Base-by-base conservation (phyloP, 2,329 filamentous ascomycete genomes). In the Aspergillus novoparasiticus region DNA sequence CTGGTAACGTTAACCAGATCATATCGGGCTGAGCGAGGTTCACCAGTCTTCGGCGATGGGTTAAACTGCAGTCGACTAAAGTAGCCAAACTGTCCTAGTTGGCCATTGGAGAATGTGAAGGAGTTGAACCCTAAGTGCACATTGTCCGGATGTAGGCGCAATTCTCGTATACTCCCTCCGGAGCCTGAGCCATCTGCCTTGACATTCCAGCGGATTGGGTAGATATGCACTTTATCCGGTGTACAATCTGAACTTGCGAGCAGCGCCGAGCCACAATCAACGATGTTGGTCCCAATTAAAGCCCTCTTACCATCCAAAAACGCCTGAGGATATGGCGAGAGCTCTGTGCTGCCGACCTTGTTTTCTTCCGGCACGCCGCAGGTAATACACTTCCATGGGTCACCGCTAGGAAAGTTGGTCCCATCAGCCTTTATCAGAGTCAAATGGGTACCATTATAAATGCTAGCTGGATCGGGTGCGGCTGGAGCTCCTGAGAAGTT, bases 371-470 rank as follows among this genome's bases (percentile, higher is more conserved):
- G 74, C 0, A 83, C 73, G 2, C 77, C 81, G 59, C 82, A 84
- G 34, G 75, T 84, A 5, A 84, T 59, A 59, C 82, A 84, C 64
- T 82, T 84, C 81, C 81, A 84, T 0, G 76, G 56, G 63, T 83
- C 80, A 0, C 82, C 82, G 57, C 80, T 82, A 1, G 72, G 54
- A 50, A 84, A 84, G 0, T 61, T 73, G 3, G 70, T 77, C 1
- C 75, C 76, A 59, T 84, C 78, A 0, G 77, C 64, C 64, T 81
- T 83, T 65, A 83, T 71, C 6, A 83, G 63, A 41, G 84, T 75
- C 4, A 83, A 56, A 51, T 84, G 81, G 11, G 69, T 63, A 2
- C 81, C 81, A 1, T 59, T 67, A 64, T 80, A 84, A 53, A 82
- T 78, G 64, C 79, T 81, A 6, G 73, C 74, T 0, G 78, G 70